Evolutionary conservation across 257 asterid species (phyloP), one percentile per base, ranked within the genome.

Genomic region (Dorcoceras hygrometricum): DNA sequence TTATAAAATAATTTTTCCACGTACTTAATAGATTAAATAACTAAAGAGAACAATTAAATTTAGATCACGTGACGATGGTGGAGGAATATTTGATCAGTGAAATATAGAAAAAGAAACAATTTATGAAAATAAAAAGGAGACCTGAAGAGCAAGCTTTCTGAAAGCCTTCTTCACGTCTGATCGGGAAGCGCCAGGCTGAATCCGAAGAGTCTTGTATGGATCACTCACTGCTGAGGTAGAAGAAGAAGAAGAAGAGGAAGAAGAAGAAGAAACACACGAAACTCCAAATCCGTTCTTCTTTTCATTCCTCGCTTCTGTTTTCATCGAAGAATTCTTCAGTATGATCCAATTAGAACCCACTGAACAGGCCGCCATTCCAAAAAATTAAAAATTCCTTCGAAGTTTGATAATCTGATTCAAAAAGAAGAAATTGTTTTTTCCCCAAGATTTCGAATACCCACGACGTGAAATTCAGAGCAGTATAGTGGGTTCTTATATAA

Each of bases 141-240:
- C 98, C 96, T 86, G 77, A 65, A 91, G 95, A 68, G 96, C 98
- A 71, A 91, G 98, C 78, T 86, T 77, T 26, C 98, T 71, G 61
- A 91, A 91, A 0, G 98, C 98, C 70, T 82, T 91, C 71, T 82
- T 86, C 28, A 91, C 96, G 79, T 91, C 96, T 23, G 95, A 80
- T 82, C 89, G 95, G 66, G 98, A 87, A 0, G 98, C 98, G 24
- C 82, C 89, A 0, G 73, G 90, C 1, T 64, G 76, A 73, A 91
- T 84, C 77, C 83, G 77, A 18, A 91, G 88, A 25, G 96, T 91
- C 68, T 74, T 81, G 65, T 87, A 91, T 4, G 96, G 88, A 89
- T 91, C 98, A 5, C 67, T 46, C 3, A 72, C 74, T n/a, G n/a
- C n/a, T n/a, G n/a, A n/a, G 50, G 82, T 64, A 56, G 84, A 20